Evolutionary conservation across 768 basidiomycete genomes (phyloP).

Genomic region (Tulasnella sp.): DNA sequence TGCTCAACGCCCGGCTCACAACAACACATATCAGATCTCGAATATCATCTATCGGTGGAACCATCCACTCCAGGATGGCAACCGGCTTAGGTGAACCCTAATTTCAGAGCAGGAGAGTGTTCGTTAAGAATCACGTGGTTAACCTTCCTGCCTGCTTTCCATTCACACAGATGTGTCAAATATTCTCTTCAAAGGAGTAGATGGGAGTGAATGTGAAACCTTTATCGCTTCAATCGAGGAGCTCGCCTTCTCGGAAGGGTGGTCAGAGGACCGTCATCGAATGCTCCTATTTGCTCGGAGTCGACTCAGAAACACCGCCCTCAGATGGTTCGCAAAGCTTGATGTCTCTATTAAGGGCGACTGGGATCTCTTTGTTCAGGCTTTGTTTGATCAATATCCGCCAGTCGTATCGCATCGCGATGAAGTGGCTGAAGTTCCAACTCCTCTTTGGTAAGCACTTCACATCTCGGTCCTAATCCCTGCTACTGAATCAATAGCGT

Average conservation of each 20-base stretch:
- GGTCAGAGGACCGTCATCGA: not conserved
- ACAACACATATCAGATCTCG: no score
- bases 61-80: no score
- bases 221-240: not conserved
- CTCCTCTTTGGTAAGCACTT: not conserved
- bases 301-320: not conserved
- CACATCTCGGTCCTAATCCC: not conserved
- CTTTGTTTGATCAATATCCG: not conserved
- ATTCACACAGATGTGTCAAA: no score
- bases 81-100: no score
- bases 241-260: not conserved
- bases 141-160: no score
- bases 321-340: not conserved
- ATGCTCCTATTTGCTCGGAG: not conserved
- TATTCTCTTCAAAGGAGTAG: not conserved
- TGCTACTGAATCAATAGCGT: not conserved
- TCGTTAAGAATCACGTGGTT: no score
- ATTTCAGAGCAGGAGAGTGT: no score
- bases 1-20: no score
- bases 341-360: not conserved
- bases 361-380: not conserved
- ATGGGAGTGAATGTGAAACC: not conserved
- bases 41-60: no score
- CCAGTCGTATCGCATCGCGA: not conserved
- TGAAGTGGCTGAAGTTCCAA: not conserved